Evolutionary conservation across 2,329 filamentous ascomycete species (phyloP), one percentile per base, ranked within the genome.

Genomic region (Fusarium sp.): DNA sequence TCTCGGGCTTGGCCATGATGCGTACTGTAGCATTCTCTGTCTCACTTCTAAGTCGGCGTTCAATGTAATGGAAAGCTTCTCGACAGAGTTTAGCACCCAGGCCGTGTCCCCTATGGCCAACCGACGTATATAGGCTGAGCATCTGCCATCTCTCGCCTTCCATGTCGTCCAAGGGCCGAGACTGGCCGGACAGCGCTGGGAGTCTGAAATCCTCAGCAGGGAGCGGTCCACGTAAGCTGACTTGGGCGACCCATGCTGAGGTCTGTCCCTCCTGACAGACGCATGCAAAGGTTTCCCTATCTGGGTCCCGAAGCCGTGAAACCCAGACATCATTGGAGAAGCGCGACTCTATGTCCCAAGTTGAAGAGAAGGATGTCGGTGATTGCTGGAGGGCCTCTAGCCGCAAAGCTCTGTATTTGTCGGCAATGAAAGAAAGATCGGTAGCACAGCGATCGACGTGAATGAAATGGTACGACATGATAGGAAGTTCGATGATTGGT

Each of bases 101-200:
- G 46, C 46, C 46, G n/a, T 48, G 11, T 15, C 28, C 46, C 12
- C 46, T 48, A 16, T 34, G 28, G 28, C 7, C 12, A 2, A 30
- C 27, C 7, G 34, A 30, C 2, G 15, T 30, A 1, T 48, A 48
- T 3, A 48, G 28, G n/a, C 46, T 48, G 7, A 48, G 46, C 46
- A 48, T 48, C 28, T 48, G 46, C 46, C 46, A 48, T 11, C 34
- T 48, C 46, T 48, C 46, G 10, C 34, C 46, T 3, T 31, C 28
- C 18, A 31, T 30, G 8, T 48, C 46, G 6, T 27, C 10, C 9
- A 11, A 4, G 2, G 18, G 6, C 1, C n/a, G 46, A 48, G 46
- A 30, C 16, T 48, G 46, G 6, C 46, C 46, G n/a, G 46, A 27
- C 7, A 31, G 27, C 1, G n/a, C 4, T 2, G 46, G 46, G n/a